Conservation (phyloP, 1,139 yeast genomes). For the Casaregolazyma lundiana region DNA sequence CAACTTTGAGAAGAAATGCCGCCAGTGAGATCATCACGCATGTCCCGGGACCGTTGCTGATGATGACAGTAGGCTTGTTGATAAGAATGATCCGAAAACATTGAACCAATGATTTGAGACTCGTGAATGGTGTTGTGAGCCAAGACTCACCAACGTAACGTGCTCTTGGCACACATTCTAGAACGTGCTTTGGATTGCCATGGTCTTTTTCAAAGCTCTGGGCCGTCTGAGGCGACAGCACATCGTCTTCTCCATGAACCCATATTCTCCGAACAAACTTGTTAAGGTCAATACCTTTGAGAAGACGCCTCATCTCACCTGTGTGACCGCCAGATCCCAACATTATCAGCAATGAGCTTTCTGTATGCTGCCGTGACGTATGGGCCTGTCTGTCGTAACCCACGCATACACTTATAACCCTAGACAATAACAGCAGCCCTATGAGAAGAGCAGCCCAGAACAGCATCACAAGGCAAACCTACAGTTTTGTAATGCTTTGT, state of each 20-base stretch:
- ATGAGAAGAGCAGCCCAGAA: too few species aligned
- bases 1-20: slow-evolving; percentile 47
- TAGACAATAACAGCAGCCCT: background rate
- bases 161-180: slow-evolving; percentile 58
- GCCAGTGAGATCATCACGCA: slow-evolving; percentile 72
- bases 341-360: slow-evolving; percentile 23
- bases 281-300: slow-evolving; percentile 39
- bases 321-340: slow-evolving; percentile 76
- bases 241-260: slow-evolving; percentile 47
- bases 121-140: slow-evolving; percentile 49
- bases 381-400: background rate
- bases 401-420: background rate
- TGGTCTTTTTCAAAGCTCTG: slow-evolving; percentile 37
- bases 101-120: slow-evolving; percentile 33
- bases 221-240: slow-evolving; percentile 52
- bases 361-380: background rate
- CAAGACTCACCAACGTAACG: slow-evolving; percentile 68
- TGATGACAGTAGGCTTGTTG: slow-evolving; percentile 37
- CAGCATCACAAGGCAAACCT: too few species aligned
- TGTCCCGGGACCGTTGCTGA: slow-evolving; percentile 94
- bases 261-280: slow-evolving; percentile 31
- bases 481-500: too few species aligned
- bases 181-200: slow-evolving; percentile 17
- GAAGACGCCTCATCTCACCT: slow-evolving; percentile 81
- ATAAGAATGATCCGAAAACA: slow-evolving; percentile 30